These are phyloP conservation scores for Phellinidium pouzarii DNA, from an alignment of 1,284 basidiomycete genomes.

Conservation along the genomic window DNA sequence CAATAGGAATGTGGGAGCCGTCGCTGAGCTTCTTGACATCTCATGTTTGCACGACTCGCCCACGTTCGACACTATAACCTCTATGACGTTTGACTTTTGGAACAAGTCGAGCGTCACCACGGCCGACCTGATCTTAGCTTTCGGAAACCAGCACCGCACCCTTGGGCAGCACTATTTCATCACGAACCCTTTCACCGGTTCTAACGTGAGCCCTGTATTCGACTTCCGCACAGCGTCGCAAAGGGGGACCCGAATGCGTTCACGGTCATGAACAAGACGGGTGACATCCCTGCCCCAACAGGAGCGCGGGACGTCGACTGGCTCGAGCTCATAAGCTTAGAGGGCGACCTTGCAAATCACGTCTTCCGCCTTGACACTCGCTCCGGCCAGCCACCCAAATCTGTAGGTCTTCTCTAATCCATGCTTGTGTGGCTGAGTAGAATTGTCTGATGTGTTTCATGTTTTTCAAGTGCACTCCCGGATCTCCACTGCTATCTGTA, in stretches of 20 bases:
- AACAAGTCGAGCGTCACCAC: slow-evolving; percentile 26
- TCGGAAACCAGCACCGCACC: slow-evolving; percentile 25
- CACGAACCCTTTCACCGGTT: slow-evolving; percentile 34
- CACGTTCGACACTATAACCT: slow-evolving; percentile 35
- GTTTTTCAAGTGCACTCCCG: slow-evolving; percentile 33
- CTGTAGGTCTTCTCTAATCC: slow-evolving; percentile 27
- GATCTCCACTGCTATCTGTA: slow-evolving; percentile 34
- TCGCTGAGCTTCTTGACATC: slow-evolving; percentile 53
- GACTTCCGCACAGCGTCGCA: slow-evolving; percentile 43
- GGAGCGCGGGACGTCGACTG: slow-evolving; percentile 47
- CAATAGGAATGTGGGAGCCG: slow-evolving; percentile 38
- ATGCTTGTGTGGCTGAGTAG: neutral
- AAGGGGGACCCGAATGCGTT: slow-evolving; percentile 40
- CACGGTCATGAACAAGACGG: slow-evolving; percentile 39
- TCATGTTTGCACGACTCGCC: slow-evolving; percentile 42
- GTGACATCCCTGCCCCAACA: slow-evolving; percentile 38
- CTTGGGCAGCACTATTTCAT: slow-evolving; percentile 57
- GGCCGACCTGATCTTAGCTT: slow-evolving; percentile 32
- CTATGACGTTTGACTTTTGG: slow-evolving; percentile 37
- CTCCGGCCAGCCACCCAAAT: slow-evolving; percentile 56
- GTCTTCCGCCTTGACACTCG: slow-evolving; percentile 53
- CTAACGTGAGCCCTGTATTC: slow-evolving; percentile 48
- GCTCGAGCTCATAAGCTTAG: slow-evolving; percentile 41
- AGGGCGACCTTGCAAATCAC: slow-evolving; percentile 44
- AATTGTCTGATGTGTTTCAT: neutral